Conservation (phyloP, 495 filamentous ascomycete genomes). For the Geopyxis carbonaria region DNA sequence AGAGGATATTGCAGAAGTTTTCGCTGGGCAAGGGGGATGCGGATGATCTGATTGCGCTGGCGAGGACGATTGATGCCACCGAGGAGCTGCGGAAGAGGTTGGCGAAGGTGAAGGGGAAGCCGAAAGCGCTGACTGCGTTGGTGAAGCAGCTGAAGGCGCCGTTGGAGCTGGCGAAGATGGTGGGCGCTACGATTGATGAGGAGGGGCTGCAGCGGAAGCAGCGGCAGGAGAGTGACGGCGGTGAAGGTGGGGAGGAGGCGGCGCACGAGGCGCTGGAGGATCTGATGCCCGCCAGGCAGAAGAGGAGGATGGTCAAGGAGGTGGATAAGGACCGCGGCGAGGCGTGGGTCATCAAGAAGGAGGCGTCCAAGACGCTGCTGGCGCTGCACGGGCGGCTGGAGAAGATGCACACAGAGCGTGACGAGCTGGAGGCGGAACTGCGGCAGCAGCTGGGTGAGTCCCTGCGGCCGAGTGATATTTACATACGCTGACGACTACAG, state of each 20-base stretch:
- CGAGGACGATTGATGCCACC: slow-evolving; percentile 64
- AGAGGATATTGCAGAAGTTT: slow-evolving; percentile 84
- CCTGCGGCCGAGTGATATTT: slow-evolving; percentile 1
- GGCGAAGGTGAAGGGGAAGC: slow-evolving; percentile 5
- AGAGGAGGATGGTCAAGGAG: slow-evolving; percentile 36
- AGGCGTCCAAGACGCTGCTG: slow-evolving; percentile 13
- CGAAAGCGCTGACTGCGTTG: neutral
- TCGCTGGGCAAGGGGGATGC: slow-evolving; percentile 78
- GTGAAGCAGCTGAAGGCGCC: slow-evolving; percentile 43
- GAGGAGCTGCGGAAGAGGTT: slow-evolving; percentile 44
- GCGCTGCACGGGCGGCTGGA: slow-evolving; percentile 51
- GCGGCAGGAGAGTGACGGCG: slow-evolving; percentile 51
- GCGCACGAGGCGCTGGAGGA: too few relatives aligned
- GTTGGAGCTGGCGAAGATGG: slow-evolving; percentile 46
- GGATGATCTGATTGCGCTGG: slow-evolving; percentile 76
- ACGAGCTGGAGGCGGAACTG: slow-evolving; percentile 40
- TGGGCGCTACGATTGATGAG: slow-evolving; percentile 73
- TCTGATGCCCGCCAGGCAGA: too few relatives aligned
- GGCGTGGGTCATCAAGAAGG: slow-evolving; percentile 31
- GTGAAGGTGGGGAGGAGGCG: slow-evolving; percentile 46
- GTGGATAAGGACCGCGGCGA: slow-evolving; percentile 31
- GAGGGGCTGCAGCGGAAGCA: slow-evolving; percentile 72
- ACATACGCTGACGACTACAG: slow-evolving; percentile 11
- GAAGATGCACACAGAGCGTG: slow-evolving; percentile 39
- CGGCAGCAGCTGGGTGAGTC: slow-evolving; percentile 32